A percentile compares a stretch with the other conserved stretches of the same genome.
phyloP scores from a whole-genome alignment of 768 basidiomycete species.

The Heimioporus sp. region DNA sequence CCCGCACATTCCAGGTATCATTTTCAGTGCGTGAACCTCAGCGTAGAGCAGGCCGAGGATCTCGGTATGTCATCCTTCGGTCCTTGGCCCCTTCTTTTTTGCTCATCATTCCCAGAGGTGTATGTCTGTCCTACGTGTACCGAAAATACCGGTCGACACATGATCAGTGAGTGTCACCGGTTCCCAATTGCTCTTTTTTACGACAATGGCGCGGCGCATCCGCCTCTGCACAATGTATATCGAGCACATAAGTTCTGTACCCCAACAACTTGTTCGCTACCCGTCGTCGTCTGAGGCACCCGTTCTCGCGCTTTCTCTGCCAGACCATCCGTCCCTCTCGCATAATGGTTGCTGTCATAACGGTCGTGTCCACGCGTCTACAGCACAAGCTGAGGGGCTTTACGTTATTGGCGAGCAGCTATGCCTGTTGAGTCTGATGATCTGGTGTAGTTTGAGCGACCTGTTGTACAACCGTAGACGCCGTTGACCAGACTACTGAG shows the following conservation, averaged over 20 bases:
- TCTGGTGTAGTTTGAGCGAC: slow-evolving; percentile 35
- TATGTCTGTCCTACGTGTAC: slow-evolving; percentile 59
- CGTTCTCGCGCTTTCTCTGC: slow-evolving; percentile 29
- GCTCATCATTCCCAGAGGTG: slow-evolving; percentile 43
- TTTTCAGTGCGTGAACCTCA: slow-evolving; percentile 70
- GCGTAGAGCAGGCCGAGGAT: slow-evolving; percentile 65
- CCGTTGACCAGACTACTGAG: slow-evolving; percentile 8
- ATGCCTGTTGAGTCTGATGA: slow-evolving; percentile 36
- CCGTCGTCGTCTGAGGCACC: slow-evolving; percentile 32
- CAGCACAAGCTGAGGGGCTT: slow-evolving; percentile 32
- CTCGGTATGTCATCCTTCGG: slow-evolving; percentile 56
- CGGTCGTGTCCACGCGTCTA: slow-evolving; percentile 30
- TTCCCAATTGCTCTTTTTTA: slow-evolving; percentile 28
- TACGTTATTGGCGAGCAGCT: slow-evolving; percentile 35
- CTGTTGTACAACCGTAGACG: slow-evolving; percentile 25
- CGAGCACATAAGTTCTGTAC: slow-evolving; percentile 36
- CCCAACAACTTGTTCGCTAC: slow-evolving; percentile 35
- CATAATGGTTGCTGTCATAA: slow-evolving; percentile 32
- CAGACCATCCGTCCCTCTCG: slow-evolving; percentile 31
- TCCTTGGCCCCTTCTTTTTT: slow-evolving; percentile 1
- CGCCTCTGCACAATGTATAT: slow-evolving; percentile 33
- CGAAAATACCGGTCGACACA: slow-evolving; percentile 57
- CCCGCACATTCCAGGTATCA: slow-evolving; percentile 64
- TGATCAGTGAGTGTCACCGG: slow-evolving; percentile 73
- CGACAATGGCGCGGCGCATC: slow-evolving; percentile 22